These are phyloP conservation scores for Salvia hispanica DNA, from an alignment of 257 asterid species.

Conservation along the genomic window DNA sequence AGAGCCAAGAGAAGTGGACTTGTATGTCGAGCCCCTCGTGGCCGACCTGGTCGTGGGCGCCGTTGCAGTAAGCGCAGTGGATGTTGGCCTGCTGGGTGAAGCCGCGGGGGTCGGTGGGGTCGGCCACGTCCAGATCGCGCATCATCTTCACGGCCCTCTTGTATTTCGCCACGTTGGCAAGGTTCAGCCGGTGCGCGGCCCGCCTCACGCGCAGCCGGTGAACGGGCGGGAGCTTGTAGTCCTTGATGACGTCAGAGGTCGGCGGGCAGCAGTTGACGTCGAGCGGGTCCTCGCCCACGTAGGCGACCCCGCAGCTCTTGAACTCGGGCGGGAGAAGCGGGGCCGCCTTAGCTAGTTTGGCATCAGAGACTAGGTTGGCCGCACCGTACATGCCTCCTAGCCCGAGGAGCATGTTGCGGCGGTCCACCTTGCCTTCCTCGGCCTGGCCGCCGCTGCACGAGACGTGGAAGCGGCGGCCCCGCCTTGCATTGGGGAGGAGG, in stretches of 20 bases:
- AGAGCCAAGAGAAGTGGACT: conserved; percentile 30
- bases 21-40: background rate
- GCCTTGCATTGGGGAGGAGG: conserved; percentile 20
- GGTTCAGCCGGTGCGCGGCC: background rate
- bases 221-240: conserved; percentile 37
- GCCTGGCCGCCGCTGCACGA: conserved; percentile 37
- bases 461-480: conserved; percentile 33
- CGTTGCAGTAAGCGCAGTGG: conserved; percentile 53
- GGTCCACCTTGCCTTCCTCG: conserved; percentile 25
- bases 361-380: conserved; percentile 29
- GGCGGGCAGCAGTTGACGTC: conserved; percentile 56
- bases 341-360: conserved; percentile 21
- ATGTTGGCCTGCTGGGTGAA: conserved; percentile 46
- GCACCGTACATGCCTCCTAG: conserved; percentile 43
- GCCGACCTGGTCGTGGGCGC: conserved; percentile 28
- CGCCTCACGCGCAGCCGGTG: background rate
- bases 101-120: conserved; percentile 38
- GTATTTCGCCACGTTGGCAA: background rate
- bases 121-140: background rate
- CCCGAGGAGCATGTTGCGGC: conserved; percentile 47
- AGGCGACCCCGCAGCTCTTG: conserved; percentile 31
- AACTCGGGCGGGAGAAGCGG: conserved; percentile 44
- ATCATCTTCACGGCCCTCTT: background rate
- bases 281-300: conserved; percentile 20
- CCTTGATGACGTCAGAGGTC: conserved; percentile 12